Conservation (phyloP, 306 rosid species). For the Nissolia schottii region DNA sequence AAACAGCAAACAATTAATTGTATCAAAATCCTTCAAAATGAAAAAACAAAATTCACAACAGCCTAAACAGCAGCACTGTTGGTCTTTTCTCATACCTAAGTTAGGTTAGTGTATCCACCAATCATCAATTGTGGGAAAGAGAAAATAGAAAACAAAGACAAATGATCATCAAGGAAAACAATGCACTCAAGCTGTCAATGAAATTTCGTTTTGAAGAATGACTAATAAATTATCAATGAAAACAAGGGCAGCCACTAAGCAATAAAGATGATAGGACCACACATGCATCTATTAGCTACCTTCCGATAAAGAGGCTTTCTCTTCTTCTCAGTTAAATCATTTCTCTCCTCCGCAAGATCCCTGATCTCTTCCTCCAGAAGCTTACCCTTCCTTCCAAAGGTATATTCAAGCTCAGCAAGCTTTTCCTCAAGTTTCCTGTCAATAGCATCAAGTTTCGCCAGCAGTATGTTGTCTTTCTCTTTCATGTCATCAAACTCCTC, state of each 20-base stretch:
- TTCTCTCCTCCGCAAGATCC: slow-evolving; percentile 97
- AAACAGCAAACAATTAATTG: background rate
- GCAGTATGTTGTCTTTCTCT: slow-evolving; percentile 71
- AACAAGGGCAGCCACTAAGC: too few relatives aligned
- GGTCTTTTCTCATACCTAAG: background rate
- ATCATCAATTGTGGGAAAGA: background rate
- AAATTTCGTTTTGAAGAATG: background rate
- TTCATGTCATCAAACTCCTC: slow-evolving; percentile 88
- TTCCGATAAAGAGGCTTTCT: slow-evolving; percentile 78
- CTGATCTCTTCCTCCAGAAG: slow-evolving; percentile 86
- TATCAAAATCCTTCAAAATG: background rate
- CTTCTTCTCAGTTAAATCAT: slow-evolving; percentile 79
- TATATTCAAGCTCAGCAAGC: slow-evolving; percentile 79
- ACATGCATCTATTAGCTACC: slow-evolving; percentile 36
- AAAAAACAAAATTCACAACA: background rate
- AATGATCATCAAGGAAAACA: background rate
- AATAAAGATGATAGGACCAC: background rate
- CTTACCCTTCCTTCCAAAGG: slow-evolving; percentile 91
- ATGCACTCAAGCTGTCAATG: background rate
- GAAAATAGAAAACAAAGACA: background rate
- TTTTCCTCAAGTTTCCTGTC: slow-evolving; percentile 85
- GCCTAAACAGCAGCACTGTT: background rate
- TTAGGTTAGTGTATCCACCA: background rate
- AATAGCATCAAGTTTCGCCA: slow-evolving; percentile 74
- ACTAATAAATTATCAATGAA: background rate